Percentiles rank a stretch among this genome's conserved stretches.
Evolutionary conservation across 345 rosid species (phyloP).

Genomic region (Conringia planisiliqua): DNA sequence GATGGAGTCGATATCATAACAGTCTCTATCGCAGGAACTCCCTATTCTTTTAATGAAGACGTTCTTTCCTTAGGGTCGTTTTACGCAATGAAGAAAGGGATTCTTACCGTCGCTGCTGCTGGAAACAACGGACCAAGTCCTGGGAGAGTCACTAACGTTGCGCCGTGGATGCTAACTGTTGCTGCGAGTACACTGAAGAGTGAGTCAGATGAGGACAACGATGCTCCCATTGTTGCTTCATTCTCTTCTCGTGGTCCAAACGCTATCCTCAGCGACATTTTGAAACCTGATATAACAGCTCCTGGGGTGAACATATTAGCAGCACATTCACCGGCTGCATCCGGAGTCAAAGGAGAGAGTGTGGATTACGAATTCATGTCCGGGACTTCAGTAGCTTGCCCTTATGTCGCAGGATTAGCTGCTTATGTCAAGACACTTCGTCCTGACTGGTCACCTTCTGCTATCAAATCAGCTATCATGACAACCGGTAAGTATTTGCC

Average conservation of each 20-base stretch:
- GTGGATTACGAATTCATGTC: conserved; percentile 17
- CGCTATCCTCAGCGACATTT: not conserved
- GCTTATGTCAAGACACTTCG: no score
- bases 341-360: not conserved
- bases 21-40: not conserved
- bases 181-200: conserved; percentile 9
- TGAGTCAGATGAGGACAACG: conserved; percentile 1
- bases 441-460: no score
- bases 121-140: conserved; percentile 25
- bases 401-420: no score
- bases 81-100: no score
- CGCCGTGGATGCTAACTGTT: not conserved
- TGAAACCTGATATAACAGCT: conserved; percentile 36
- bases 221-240: conserved; percentile 17
- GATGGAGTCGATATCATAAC: conserved; percentile 46
- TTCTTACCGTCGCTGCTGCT: conserved; percentile 30
- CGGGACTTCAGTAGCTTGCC: conserved; percentile 33
- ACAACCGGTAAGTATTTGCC: no score
- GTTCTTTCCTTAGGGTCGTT: conserved; percentile 35
- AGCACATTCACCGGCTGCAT: conserved; percentile 10
- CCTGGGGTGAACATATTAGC: conserved; percentile 40
- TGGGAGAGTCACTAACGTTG: conserved; percentile 10
- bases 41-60: not conserved
- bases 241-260: conserved; percentile 34
- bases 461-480: no score